Evolutionary conservation across 2,329 filamentous ascomycete species (phyloP), one percentile per base, ranked within the genome.

Genomic region (Pseudogymnoascus sp.): DNA sequence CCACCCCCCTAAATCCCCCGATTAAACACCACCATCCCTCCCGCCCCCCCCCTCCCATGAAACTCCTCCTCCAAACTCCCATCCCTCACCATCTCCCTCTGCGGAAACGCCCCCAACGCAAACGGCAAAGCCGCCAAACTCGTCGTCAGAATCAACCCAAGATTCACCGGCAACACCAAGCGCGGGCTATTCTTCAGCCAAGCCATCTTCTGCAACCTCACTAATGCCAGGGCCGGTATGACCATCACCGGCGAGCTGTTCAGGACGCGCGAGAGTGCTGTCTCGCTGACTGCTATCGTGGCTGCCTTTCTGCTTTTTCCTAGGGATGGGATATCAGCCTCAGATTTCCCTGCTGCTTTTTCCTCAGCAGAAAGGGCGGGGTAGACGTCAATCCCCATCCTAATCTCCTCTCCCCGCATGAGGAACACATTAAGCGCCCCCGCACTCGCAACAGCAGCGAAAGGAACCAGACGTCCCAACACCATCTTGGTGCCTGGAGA

Each of bases 171-270:
- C 64, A 90, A 79, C 10, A 91, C 89, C 77, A 93, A 80, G 65
- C 87, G 82, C 6, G 93, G 95, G 68, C 90, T 85, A 67, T 81
- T 80, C 78, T 87, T 86, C 71, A 98, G 78, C 92, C 92, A 98
- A 65, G 88, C 82, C 62, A 86, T 90, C 77, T 87, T 84, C 81
- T 99, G 93, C 71, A 99, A 80, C 69, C 87, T 83, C 62, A 98
- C 90, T 63, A 99, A 83, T 23, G 96, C 79, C 74, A 99, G 80
- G 21, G 95, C 92, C 45, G 95, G 95, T 54, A 99, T 81, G 13
- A 96, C 92, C 95, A 99, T 99, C 79, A 99, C 95, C 10, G 95
- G 95, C 11, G 90, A 96, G 66, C 92, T 90, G 77, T 98, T 99
- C 71, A 98, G 82, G 65, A 98, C 93, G 65, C 95, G 86, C 69